Conservation (phyloP, 345 rosid species). For the Luvunga scandens region DNA sequence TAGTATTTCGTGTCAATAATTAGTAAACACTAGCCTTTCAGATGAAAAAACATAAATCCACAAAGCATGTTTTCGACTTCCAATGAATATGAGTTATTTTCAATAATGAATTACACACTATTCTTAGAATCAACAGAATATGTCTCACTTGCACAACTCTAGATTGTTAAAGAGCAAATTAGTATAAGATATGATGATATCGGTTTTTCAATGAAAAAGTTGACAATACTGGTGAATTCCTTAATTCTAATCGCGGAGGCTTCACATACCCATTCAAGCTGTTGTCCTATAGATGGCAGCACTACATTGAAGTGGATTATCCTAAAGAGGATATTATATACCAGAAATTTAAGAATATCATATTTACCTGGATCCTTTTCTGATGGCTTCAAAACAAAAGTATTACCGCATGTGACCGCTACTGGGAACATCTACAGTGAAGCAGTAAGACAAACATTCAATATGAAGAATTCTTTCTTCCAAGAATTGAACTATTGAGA, state of each 20-base stretch:
- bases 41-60: not conserved
- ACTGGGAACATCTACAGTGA: conserved; percentile 89
- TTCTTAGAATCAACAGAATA: not conserved
- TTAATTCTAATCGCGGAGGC: not conserved
- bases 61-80: not conserved
- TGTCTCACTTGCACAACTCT: not conserved
- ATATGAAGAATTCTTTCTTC: not conserved
- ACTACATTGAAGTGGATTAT: not conserved
- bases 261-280: not conserved
- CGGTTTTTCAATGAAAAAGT: not conserved
- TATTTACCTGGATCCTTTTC: conserved; percentile 93
- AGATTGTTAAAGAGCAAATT: not conserved
- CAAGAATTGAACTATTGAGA: not conserved
- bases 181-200: not conserved
- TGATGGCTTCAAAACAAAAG: conserved; percentile 90
- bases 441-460: conserved; percentile 13
- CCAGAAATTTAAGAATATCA: not conserved
- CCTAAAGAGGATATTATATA: not conserved
- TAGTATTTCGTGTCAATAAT: not conserved
- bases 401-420: conserved; percentile 94
- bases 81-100: not conserved
- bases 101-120: not conserved
- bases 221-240: not conserved
- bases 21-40: not conserved
- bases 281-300: not conserved